Conservation (phyloP, 148 eudicot genomes). For the Chenopodium berlandieri region DNA sequence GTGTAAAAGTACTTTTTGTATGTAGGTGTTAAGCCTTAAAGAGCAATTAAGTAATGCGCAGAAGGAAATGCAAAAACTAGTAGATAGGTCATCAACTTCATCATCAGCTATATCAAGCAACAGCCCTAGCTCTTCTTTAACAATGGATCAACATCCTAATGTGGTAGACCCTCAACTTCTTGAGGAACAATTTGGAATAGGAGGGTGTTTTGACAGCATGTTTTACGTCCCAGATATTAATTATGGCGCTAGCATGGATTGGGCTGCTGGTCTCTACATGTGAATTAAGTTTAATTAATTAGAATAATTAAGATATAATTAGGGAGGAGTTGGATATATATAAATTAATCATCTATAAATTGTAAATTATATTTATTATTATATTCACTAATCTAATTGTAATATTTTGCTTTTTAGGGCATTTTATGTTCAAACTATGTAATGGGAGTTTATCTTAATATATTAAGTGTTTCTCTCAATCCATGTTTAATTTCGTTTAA, state of each 20-base stretch:
- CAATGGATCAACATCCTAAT: conserved; percentile 42
- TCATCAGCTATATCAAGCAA: conserved; percentile 47
- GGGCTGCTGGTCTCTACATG: conserved; percentile 24
- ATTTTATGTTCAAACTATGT: conserved; percentile 7
- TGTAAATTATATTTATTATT: conserved; percentile 27
- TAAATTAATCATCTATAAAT: conserved; percentile 11
- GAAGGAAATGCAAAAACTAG: conserved; percentile 45
- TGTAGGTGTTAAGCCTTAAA: conserved; percentile 48
- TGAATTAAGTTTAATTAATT: not conserved
- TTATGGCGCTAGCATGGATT: conserved; percentile 26
- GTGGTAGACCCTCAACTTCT: conserved; percentile 8
- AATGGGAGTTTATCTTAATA: not conserved
- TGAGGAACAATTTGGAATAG: conserved; percentile 28
- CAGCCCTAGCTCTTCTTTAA: conserved; percentile 63
- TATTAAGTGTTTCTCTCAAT: not conserved
- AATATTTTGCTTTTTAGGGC: not conserved
- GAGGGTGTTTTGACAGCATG: conserved; percentile 24
- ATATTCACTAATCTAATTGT: not conserved
- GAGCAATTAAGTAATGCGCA: conserved; percentile 57
- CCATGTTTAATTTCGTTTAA: not conserved
- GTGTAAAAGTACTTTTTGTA: no score
- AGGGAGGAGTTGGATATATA: conserved; percentile 11
- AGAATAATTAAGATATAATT: not conserved
- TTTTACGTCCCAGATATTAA: conserved; percentile 10
- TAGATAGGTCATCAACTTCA: conserved; percentile 14